phyloP scores from a whole-genome alignment of 106 monocot genomes.

The Allium fistulosum region DNA sequence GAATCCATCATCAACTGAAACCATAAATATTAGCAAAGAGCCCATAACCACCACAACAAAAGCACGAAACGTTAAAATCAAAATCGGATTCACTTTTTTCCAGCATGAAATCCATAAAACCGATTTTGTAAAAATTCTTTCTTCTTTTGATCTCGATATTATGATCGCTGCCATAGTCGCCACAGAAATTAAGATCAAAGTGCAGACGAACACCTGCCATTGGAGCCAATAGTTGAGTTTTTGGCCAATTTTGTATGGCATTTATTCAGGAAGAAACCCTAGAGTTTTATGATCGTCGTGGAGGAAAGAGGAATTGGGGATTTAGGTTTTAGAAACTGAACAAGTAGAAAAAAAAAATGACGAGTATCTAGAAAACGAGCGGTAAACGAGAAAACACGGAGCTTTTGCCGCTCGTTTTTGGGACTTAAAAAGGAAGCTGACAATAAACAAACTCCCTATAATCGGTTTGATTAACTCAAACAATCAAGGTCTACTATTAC shows the following conservation, averaged over 20 bases:
- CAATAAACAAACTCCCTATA: no score
- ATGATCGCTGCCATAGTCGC: constrained; percentile 15
- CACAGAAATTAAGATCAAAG: constrained; percentile 21
- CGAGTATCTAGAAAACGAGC: no score
- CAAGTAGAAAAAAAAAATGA: no score
- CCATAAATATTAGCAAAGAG: constrained; percentile 10
- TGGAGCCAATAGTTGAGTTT: constrained; percentile 19
- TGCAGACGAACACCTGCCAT: constrained; percentile 48
- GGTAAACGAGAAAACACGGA: no score
- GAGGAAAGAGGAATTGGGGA: no score
- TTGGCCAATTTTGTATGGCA: background rate
- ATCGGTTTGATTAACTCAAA: no score
- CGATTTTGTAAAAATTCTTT: background rate
- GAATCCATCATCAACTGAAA: constrained; percentile 8
- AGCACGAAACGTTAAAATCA: constrained; percentile 22
- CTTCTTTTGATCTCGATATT: constrained; percentile 9
- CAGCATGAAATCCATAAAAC: constrained; percentile 22
- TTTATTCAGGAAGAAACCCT: background rate
- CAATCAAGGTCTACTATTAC: no score
- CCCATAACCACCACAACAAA: constrained; percentile 13
- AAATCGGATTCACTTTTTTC: constrained; percentile 14
- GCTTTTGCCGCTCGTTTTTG: no score
- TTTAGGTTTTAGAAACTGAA: no score
- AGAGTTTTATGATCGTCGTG: background rate
- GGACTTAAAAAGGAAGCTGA: no score